Evolutionary conservation across 2,329 filamentous ascomycete species (phyloP).

Genomic region (Exophiala aquamarina): DNA sequence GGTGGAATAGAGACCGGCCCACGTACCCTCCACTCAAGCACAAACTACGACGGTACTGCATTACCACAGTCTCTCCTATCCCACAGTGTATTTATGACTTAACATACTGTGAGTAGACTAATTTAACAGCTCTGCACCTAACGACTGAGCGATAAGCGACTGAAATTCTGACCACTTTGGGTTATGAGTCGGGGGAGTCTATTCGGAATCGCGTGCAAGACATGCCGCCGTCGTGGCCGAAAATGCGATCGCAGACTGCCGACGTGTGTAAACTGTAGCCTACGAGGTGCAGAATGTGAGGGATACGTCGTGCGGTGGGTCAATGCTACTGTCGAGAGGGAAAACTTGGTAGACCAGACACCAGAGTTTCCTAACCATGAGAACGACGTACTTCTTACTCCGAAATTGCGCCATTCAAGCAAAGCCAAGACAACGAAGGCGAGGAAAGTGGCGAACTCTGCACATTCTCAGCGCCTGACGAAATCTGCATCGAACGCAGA

Average conservation of each 20-base stretch:
- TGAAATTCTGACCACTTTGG: too few species aligned
- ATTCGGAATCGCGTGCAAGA: slow-evolving; percentile 12
- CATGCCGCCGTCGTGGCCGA: slow-evolving; percentile 12
- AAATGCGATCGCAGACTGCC: slow-evolving; percentile 10
- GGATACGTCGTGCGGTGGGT: slow-evolving; percentile 10
- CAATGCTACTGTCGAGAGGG: not conserved
- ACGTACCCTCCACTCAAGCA: too few species aligned
- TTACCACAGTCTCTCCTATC: too few species aligned
- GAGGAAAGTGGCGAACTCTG: not conserved
- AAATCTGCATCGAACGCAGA: not conserved
- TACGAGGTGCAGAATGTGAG: slow-evolving; percentile 9
- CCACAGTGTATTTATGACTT: too few species aligned
- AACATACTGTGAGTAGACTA: too few species aligned
- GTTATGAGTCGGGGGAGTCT: too few species aligned
- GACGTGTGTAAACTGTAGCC: slow-evolving; percentile 4
- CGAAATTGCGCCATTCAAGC: not conserved
- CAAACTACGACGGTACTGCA: too few species aligned
- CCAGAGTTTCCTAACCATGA: not conserved
- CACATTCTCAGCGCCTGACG: not conserved
- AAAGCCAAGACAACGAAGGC: not conserved
- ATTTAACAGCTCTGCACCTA: too few species aligned
- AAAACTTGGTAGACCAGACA: not conserved
- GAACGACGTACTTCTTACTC: not conserved
- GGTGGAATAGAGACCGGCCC: too few species aligned
- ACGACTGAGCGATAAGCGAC: too few species aligned